Evolutionary conservation across 345 rosid genomes (phyloP).

Genomic region (Salix koriyanagi): DNA sequence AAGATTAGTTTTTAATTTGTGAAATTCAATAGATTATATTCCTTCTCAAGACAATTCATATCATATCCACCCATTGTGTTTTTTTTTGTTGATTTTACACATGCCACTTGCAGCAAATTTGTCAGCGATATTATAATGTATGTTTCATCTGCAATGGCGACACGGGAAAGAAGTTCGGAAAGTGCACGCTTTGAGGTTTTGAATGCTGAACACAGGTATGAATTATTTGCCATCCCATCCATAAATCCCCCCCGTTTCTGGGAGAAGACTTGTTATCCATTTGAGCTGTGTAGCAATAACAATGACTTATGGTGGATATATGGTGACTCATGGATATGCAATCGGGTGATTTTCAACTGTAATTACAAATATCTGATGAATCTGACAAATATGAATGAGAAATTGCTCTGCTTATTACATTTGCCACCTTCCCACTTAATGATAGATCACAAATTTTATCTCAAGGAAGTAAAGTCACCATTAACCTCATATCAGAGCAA

Average conservation of each 20-base stretch:
- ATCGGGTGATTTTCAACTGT: neutral
- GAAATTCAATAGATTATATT: neutral
- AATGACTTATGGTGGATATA: neutral
- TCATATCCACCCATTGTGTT: neutral
- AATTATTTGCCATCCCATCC: neutral
- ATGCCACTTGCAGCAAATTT: constrained; percentile 67
- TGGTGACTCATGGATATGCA: neutral
- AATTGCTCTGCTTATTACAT: neutral
- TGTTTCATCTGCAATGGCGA: constrained; percentile 88
- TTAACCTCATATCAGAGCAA: neutral
- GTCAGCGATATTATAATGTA: constrained; percentile 77
- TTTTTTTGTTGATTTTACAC: constrained; percentile 14
- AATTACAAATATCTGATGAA: too few relatives aligned
- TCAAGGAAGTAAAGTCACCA: neutral
- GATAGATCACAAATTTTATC: neutral
- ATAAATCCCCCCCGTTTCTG: too few relatives aligned
- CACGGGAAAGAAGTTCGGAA: constrained; percentile 88
- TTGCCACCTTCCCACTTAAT: neutral
- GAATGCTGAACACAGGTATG: constrained; percentile 72
- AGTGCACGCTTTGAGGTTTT: constrained; percentile 90
- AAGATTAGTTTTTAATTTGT: neutral
- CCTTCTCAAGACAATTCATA: neutral
- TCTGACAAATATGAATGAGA: neutral
- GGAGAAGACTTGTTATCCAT: too few relatives aligned
- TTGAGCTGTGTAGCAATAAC: neutral